Evolutionary conservation across 2,329 filamentous ascomycete genomes (phyloP), one percentile per base, ranked within the genome.

Genomic region (Apiospora pterosperma): DNA sequence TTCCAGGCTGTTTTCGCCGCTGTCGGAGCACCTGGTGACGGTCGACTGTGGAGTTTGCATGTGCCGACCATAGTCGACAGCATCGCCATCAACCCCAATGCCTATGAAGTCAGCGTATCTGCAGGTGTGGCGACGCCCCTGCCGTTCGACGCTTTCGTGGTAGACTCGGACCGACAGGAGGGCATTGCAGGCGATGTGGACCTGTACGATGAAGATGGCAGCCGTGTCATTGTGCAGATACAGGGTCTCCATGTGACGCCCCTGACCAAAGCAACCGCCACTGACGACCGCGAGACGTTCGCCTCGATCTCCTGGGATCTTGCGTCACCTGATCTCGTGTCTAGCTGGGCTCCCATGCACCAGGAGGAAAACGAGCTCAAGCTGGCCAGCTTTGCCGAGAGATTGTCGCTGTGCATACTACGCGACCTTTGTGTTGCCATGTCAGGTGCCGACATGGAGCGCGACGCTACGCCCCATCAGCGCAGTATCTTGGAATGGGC

Each of bases 1-100:
- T 74, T 81, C 61, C 79, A 81, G 65, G 67, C 74, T 10, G 65
- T 75, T 6, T 70, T 79, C 10, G 67, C 73, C 1, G 77, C 77
- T 1, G 73, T 71, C 48, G 72, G 71, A 5, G 74, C 68, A 25
- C 78, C 78, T 0, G 73, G 71, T 0, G 75, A 78, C 44, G 76
- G 72, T 4, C 69, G 68, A 4, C 69, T 80, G 4, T 75, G 73
- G 70, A 66, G 72, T 1, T 66, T 75, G 3, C 72, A 76, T 59
- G 65, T 79, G 2, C 77, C 77, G 1, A 72, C 70, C 44, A 59
- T 63, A 12, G 31, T 28, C 34, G 48, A 42, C 25, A 55, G 48
- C n/a, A 61, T 61, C 19, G 25, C 36, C 21, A 61, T 61, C 38
- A 61, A 61, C 59, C 59, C 59, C n/a, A 61, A 25, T n/a, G 23